Percentiles rank a stretch among this genome's conserved stretches.
phyloP scores from a whole-genome alignment of 148 eudicot genomes.

The Heliamphora exappendiculata region DNA sequence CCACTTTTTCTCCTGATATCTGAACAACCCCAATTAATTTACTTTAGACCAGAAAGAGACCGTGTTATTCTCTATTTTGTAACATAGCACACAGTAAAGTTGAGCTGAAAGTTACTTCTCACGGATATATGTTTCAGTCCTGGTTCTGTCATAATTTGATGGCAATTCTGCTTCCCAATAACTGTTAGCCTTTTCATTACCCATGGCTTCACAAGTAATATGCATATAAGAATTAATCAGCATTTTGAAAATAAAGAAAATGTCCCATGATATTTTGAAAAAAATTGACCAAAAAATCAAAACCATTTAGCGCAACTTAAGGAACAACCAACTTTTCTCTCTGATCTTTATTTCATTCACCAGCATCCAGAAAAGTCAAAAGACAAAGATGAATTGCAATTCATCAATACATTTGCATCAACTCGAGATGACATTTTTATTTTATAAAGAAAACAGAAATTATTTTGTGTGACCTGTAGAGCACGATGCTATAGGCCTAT shows the following conservation, averaged over 20 bases:
- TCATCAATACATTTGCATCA: neutral
- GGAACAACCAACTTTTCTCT: neutral
- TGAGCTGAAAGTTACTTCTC: constrained; percentile 38
- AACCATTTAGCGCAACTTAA: constrained; percentile 9
- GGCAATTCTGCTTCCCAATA: constrained; percentile 72
- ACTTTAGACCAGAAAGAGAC: neutral
- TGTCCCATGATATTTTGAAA: neutral
- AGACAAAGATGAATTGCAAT: neutral
- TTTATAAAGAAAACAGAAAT: neutral
- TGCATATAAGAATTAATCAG: neutral
- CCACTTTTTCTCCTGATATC: constrained; percentile 54
- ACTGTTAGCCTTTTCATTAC: constrained; percentile 59
- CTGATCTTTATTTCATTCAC: neutral
- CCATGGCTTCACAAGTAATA: constrained; percentile 36
- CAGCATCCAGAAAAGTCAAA: neutral
- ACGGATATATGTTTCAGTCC: constrained; percentile 43
- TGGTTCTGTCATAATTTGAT: constrained; percentile 29
- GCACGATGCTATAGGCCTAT: neutral
- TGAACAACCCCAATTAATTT: constrained; percentile 8
- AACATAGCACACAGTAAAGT: neutral
- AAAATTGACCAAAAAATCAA: neutral
- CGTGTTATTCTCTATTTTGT: neutral
- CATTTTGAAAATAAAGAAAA: neutral
- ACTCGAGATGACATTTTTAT: neutral
- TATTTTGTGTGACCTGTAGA: neutral